phyloP scores from a whole-genome alignment of 2,329 filamentous ascomycete genomes.

The Ceratocystis destructans region DNA sequence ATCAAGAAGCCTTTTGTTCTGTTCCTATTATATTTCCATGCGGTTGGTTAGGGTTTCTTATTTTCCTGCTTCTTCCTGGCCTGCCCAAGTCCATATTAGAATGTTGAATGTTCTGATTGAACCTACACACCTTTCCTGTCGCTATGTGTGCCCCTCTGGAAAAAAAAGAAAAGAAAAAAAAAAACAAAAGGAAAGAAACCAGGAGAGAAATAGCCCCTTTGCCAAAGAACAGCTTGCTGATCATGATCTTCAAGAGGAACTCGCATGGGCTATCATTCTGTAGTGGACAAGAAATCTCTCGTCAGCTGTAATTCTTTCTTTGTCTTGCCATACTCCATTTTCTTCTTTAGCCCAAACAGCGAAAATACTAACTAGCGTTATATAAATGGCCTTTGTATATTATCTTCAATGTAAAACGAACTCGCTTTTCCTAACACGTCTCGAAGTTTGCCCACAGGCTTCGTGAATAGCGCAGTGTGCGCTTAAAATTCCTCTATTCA shows the following conservation, averaged over 20 bases:
- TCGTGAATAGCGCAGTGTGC: no score
- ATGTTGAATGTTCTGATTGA: constrained; percentile 9
- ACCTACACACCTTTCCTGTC: background rate
- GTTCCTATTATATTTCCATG: constrained; percentile 13
- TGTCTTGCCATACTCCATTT: background rate
- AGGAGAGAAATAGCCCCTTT: no score
- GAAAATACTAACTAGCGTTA: background rate
- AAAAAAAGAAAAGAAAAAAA: no score
- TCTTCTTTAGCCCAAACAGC: background rate
- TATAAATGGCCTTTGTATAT: background rate
- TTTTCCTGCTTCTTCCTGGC: constrained; percentile 3
- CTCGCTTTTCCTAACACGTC: background rate
- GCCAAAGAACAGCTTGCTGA: no score
- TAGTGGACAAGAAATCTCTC: background rate
- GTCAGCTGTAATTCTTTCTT: background rate
- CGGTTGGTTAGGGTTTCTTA: constrained; percentile 10
- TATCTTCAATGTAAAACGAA: background rate
- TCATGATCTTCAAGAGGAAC: no score
- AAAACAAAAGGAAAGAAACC: no score
- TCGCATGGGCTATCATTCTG: no score
- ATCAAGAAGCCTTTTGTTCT: constrained; percentile 8
- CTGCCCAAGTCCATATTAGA: constrained; percentile 13
- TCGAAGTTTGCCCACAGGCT: no score
- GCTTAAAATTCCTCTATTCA: constrained; percentile 1
- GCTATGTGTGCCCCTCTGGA: no score